Evolutionary conservation across 306 rosid species (phyloP), one percentile per base, ranked within the genome.

Genomic region (Adenanthera pavonina): DNA sequence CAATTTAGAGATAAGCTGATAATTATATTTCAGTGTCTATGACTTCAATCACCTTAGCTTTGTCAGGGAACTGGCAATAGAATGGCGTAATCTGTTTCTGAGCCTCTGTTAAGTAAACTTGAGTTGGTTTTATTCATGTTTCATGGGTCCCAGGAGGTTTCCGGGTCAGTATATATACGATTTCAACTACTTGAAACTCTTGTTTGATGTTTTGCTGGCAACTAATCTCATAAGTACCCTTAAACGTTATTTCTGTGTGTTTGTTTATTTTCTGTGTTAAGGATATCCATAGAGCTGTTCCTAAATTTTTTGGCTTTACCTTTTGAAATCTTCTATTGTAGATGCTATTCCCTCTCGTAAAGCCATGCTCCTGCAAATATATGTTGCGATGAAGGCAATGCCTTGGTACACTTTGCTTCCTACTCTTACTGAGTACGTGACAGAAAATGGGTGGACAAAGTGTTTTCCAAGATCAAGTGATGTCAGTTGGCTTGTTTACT

Each of bases 391-490:
- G 95, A 93, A 90, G 86, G 93, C 96, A 68, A 93, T 93, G 99
- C 99, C 97, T 71, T 93, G 91, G 91, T 93, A 92, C 85, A n/a
- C 78, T 76, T 34, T 86, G 81, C 96, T 95, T 84, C 98, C 98
- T 30, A 75, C 92, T 72, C 12, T 92, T 70, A 85, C 94, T 8
- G 99, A 95, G 91, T 88, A 88, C 85, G 73, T 93, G 86, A 79
- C 90, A 48, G 99, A 95, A 87, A 82, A 72, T 76, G 98, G 97
- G 81, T 93, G 94, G 96, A 87, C 96, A 6, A 89, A 74, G 85
- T 87, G 93, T 84, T 92, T 81, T 77, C 83, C 99, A 19, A 92
- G 98, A 85, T 34, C 90, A 79, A 66, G 86, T 56, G 80, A 92
- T 78, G 86, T 90, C 7, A 87, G 98, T 52, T 90, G 85, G 92